These are phyloP conservation scores for Tylopilus rubrobrunneus DNA, from an alignment of 768 basidiomycete genomes.

Conservation along the genomic window DNA sequence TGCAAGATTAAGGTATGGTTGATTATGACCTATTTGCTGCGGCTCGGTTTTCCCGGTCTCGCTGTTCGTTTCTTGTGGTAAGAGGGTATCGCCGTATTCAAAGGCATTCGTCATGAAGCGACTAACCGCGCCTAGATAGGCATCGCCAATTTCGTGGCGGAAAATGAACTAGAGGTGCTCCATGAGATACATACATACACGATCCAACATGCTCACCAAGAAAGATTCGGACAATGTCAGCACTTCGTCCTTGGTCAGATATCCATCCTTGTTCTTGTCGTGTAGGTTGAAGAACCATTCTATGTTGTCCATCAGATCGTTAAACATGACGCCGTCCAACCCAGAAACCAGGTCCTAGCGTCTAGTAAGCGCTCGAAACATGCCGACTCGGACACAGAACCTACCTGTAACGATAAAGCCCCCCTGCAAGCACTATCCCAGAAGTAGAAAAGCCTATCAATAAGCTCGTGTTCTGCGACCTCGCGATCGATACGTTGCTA, in stretches of 20 bases:
- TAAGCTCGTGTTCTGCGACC: conserved; percentile 94
- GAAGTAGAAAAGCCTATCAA: conserved; percentile 89
- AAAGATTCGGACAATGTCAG: conserved; percentile 92
- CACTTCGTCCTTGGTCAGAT: conserved; percentile 93
- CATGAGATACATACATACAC: background rate
- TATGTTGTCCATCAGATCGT: conserved; percentile 97
- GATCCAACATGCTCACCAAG: conserved; percentile 46
- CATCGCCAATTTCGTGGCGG: conserved; percentile 94
- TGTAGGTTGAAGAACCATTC: conserved; percentile 98
- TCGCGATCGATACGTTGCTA: conserved; percentile 85
- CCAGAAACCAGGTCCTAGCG: conserved; percentile 83
- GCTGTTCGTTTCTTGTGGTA: conserved; percentile 41
- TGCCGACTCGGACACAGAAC: background rate
- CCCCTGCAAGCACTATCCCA: conserved; percentile 87
- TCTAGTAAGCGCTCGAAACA: conserved; percentile 5
- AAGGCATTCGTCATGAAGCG: conserved; percentile 98
- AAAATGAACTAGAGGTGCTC: conserved; percentile 81
- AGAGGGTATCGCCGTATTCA: conserved; percentile 94
- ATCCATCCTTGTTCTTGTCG: conserved; percentile 96
- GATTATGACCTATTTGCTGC: conserved; percentile 62
- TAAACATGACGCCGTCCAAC: conserved; percentile 89
- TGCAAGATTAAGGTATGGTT: conserved; percentile 89
- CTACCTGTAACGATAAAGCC: conserved; percentile 85
- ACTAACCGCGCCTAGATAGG: conserved; percentile 93
- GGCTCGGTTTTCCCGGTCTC: conserved; percentile 39